phyloP scores from a whole-genome alignment of 768 basidiomycete species.

The Mycena indigotica region DNA sequence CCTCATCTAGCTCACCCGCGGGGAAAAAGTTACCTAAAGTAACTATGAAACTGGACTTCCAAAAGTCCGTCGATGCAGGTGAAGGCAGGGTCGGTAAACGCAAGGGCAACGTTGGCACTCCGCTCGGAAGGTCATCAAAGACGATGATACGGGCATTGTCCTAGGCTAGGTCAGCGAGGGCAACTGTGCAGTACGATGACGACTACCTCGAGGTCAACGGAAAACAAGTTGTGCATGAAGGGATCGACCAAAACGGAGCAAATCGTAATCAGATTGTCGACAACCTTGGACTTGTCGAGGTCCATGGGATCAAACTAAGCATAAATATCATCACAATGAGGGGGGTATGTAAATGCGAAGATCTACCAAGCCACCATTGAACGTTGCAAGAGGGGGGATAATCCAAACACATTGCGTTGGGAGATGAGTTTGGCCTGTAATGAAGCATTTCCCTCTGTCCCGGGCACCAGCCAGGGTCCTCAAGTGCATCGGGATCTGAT shows the following conservation, averaged over 20 bases:
- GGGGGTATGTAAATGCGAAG: neutral
- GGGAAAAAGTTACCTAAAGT: neutral
- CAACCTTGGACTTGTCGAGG: neutral
- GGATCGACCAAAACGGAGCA: neutral
- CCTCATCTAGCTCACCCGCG: conserved; percentile 1
- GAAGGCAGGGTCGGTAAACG: neutral
- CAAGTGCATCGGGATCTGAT: neutral
- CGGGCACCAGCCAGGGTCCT: neutral
- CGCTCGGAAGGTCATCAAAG: conserved; percentile 3
- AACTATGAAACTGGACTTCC: conserved; percentile 4
- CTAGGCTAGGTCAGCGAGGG: neutral
- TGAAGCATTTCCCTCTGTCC: neutral
- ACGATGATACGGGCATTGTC: neutral
- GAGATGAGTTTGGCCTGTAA: neutral
- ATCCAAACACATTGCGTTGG: neutral
- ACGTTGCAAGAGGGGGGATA: neutral
- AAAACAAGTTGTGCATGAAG: conserved; percentile 5
- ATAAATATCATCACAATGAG: neutral
- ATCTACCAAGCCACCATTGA: neutral
- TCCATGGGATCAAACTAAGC: neutral
- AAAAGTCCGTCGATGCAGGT: conserved; percentile 4
- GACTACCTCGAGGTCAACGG: conserved; percentile 1
- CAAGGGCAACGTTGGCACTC: neutral
- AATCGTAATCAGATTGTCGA: conserved; percentile 2
- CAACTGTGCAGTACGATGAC: neutral